Evolutionary conservation across 352 stramenopile genomes (phyloP), one percentile per base, ranked within the genome.

Genomic region (Blastocystis sp.): DNA sequence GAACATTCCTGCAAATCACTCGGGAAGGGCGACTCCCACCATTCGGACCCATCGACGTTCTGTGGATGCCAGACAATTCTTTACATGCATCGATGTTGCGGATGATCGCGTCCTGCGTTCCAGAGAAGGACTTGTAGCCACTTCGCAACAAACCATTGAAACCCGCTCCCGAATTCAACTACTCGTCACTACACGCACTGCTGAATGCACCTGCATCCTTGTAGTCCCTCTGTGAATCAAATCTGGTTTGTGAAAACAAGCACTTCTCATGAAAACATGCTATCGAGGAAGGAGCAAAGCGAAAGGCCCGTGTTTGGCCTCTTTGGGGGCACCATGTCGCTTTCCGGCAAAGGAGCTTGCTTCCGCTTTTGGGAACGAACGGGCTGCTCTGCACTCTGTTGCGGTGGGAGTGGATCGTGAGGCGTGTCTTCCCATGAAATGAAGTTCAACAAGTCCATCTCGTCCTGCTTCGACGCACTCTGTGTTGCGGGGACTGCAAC

Each of bases 11-110:
- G 48, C 10, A 56, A 34, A 14, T 34, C 14, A 45, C n/a, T 11
- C 14, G 5, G 19, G 14, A n/a, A 10, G 41, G 10, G n/a, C 76
- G 69, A 86, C 1, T 19, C 52, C 19, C 10, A 41, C 89, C 97
- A 91, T 98, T 98, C 4, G 97, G 97, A 21, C 97, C 97, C 76
- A 99, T 92, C 89, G 95, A 98, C 78, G 96, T 98, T 76, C 93
- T 93, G 41, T 97, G 96, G 92, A 99, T 98, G 60, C 93, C 93
- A 52, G 95, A 96, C 59, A 99, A 93, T 92, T 98, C 94, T 91
- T 98, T 98, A 59, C 96, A 96, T 40, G 97, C 97, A 82, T 98
- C 94, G 88, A 99, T 98, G 92, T 99, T 99, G 89, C 96, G 96
- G 78, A 98, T 92, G 64, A 98, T 96, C 48, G 95, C 96, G 90